Evolutionary conservation across 2,329 filamentous ascomycete species (phyloP), one percentile per base, ranked within the genome.

Genomic region (Pseudogymnoascus sp.): DNA sequence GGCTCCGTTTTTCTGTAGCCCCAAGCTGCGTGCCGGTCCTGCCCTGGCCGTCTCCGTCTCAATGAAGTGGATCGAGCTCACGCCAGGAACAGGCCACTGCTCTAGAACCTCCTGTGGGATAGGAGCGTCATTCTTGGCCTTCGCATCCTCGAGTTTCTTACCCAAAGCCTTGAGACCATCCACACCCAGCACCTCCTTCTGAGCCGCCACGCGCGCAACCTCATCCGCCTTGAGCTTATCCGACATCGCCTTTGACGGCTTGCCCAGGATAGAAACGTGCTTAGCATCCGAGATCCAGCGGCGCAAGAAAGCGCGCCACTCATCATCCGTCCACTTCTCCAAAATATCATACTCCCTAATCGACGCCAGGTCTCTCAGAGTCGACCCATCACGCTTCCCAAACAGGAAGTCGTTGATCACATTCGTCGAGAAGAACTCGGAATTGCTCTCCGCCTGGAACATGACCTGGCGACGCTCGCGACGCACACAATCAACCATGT

Each of bases 11-110:
- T 86, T 76, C 0, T 82, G 79, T 23, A 81, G 76, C 0, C 92
- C 92, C 58, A 92, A 77, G 65, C 84, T 81, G 68, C 86, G 83
- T 12, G 92, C 94, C 64, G 86, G 77, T 30, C 94, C 94, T 55
- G 90, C 88, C 25, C 92, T 85, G 35, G 92, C 94, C 16, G 92
- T 95, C 5, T 83, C 86, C 0, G 92, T 94, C 66, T 92, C 84
- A 69, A 97, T 95, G 75, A 99, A 97, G 72, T 96, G 91, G 59
- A 99, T 97, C 0, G 92, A 96, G 7, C 95, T 90, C 0, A 91
- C 90, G 33, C 86, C 83, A 0, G 94, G 94, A 9, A 97, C 90
- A 42, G 84, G 79, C 79, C 95, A 96, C 61, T 84, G 80, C 64
- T 91, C 88, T 12, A 99, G 81, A n/a, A 97, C 77, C 2, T 89